These are phyloP conservation scores for Trifolium pratense DNA, from an alignment of 306 rosid genomes.

Conservation along the genomic window DNA sequence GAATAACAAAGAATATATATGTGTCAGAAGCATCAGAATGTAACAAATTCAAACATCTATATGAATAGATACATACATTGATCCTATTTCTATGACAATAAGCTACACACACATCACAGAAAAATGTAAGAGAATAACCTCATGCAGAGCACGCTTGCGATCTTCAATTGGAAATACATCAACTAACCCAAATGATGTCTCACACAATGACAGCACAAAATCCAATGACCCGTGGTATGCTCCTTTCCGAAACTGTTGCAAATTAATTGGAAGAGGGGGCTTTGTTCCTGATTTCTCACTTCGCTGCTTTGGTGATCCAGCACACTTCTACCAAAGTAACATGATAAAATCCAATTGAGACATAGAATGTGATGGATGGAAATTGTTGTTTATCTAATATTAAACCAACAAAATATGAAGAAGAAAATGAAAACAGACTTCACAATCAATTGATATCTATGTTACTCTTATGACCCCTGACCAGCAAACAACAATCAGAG, in stretches of 20 bases:
- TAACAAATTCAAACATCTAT: constrained; percentile 12
- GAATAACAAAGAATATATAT: constrained; percentile 35
- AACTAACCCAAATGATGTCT: constrained; percentile 90
- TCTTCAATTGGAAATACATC: constrained; percentile 95
- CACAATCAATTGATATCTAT: constrained; percentile 16
- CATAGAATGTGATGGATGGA: constrained; percentile 22
- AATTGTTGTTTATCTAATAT: constrained; percentile 6
- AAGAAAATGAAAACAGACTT: constrained; percentile 36
- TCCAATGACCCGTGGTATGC: constrained; percentile 89
- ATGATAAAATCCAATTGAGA: constrained; percentile 33
- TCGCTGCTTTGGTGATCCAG: constrained; percentile 70
- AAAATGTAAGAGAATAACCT: constrained; percentile 61
- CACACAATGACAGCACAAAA: constrained; percentile 86
- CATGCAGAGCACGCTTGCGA: constrained; percentile 82
- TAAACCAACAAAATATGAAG: constrained; percentile 30
- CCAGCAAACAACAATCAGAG: constrained; percentile 19
- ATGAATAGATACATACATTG: constrained; percentile 20
- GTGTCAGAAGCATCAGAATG: constrained; percentile 41
- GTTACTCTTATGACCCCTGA: constrained; percentile 31
- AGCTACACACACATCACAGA: constrained; percentile 41
- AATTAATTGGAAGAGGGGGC: constrained; percentile 84
- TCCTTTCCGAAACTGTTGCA: constrained; percentile 75
- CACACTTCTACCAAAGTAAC: constrained; percentile 64
- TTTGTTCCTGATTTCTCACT: constrained; percentile 67
- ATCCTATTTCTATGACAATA: constrained; percentile 25